phyloP scores from a whole-genome alignment of 371 early-diverging fungal genomes.

The Polyrhizophydium stewartii region DNA sequence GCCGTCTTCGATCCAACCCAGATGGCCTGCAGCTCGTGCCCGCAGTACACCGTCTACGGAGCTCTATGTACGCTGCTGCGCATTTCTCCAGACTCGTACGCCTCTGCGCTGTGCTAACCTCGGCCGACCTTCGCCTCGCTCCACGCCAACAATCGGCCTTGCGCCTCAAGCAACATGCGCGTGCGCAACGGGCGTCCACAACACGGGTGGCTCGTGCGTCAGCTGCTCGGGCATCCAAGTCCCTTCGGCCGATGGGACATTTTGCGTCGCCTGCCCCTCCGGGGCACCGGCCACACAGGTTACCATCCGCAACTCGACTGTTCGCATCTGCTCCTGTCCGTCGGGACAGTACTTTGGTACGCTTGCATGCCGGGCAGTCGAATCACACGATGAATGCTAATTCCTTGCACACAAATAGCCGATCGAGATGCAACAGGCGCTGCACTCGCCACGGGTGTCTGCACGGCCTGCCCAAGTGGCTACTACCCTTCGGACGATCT shows the following conservation, averaged over 20 bases:
- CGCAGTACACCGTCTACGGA: neutral
- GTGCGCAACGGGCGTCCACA: neutral
- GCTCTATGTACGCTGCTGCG: neutral
- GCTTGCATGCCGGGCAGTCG: neutral
- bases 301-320: neutral
- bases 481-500: slow-evolving; percentile 31
- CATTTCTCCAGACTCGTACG: neutral
- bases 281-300: neutral
- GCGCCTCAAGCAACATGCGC: neutral
- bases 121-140: neutral
- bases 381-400: too few relatives aligned
- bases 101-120: neutral
- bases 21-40: neutral
- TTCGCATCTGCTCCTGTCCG: slow-evolving; percentile 22
- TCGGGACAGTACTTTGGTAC: slow-evolving; percentile 24
- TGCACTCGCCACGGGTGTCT: slow-evolving; percentile 20
- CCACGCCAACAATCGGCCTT: too few relatives aligned
- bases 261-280: slow-evolving; percentile 19
- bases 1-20: neutral
- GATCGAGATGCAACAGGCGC: slow-evolving; percentile 15
- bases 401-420: too few relatives aligned
- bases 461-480: slow-evolving; percentile 29
- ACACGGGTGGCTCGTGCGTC: neutral
- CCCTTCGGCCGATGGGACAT: slow-evolving; percentile 20
- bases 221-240: neutral